Percentiles rank a stretch among this genome's conserved stretches.
phyloP scores from a whole-genome alignment of 1,284 basidiomycete genomes.

The Malassezia nana region DNA sequence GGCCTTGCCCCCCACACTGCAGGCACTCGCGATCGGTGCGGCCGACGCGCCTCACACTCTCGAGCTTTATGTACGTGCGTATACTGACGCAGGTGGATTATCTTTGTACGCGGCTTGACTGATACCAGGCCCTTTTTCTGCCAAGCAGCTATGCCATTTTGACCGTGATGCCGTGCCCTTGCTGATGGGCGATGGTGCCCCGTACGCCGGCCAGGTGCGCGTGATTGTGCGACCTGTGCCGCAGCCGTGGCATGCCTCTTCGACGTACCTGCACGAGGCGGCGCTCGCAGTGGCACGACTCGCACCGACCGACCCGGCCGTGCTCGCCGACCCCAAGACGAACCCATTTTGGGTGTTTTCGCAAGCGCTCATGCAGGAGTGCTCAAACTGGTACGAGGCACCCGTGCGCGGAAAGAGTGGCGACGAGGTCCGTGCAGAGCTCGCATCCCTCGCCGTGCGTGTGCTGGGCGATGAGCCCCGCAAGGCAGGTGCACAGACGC shows the following conservation, averaged over 20 bases:
- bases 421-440: conserved; percentile 64
- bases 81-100: conserved; percentile 20
- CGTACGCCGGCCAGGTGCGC: conserved; percentile 66
- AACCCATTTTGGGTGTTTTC: conserved; percentile 42
- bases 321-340: conserved; percentile 17
- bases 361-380: conserved; percentile 62
- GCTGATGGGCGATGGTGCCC: conserved; percentile 27
- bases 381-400: conserved; percentile 68
- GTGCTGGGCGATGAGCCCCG: conserved; percentile 50
- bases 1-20: conserved; percentile 71
- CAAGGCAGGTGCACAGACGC: conserved; percentile 36
- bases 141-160: conserved; percentile 50
- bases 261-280: conserved; percentile 69
- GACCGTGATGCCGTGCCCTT: conserved; percentile 48
- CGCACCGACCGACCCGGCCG: conserved; percentile 27
- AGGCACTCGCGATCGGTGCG: conserved; percentile 63
- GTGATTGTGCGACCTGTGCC: conserved; percentile 69
- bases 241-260: conserved; percentile 55
- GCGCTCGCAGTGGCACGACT: conserved; percentile 62
- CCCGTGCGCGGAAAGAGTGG: conserved; percentile 63
- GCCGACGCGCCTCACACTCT: conserved; percentile 66
- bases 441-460: conserved; percentile 56
- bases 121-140: conserved; percentile 72
- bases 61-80: conserved; percentile 58
- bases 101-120: conserved; percentile 10